Conservation (phyloP, 768 basidiomycete species). For the Boletus eberwhitei region DNA sequence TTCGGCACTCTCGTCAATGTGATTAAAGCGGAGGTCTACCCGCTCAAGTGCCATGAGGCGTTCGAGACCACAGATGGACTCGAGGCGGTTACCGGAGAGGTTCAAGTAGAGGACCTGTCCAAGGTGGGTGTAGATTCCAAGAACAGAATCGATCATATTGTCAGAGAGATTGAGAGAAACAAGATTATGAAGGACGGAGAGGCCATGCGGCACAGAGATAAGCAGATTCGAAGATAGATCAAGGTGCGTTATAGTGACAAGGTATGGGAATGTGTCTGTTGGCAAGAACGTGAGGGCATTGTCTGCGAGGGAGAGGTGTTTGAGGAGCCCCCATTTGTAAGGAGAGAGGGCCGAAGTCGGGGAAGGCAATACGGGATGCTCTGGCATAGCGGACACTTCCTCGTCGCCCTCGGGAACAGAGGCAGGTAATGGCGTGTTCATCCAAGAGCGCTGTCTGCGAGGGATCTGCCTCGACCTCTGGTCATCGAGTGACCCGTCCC, state of each 20-base stretch:
- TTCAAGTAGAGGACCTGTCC: constrained; percentile 78
- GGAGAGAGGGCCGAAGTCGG: constrained; percentile 45
- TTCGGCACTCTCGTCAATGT: constrained; percentile 79
- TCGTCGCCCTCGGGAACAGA: constrained; percentile 54
- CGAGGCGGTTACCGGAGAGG: constrained; percentile 81
- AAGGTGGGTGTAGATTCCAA: constrained; percentile 79
- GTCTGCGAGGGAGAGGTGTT: constrained; percentile 72
- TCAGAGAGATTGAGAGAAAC: constrained; percentile 91
- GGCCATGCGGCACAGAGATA: constrained; percentile 78
- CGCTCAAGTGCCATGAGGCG: constrained; percentile 81
- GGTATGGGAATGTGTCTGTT: constrained; percentile 57
- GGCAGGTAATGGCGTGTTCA: constrained; percentile 49
- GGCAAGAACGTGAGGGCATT: constrained; percentile 82
- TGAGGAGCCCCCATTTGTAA: constrained; percentile 72
- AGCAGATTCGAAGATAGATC: constrained; percentile 91
- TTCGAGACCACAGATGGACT: constrained; percentile 94
- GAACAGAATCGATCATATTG: constrained; percentile 96
- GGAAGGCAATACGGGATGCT: constrained; percentile 23
- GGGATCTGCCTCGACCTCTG: constrained; percentile 46
- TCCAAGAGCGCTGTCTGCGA: constrained; percentile 44
- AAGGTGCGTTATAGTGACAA: constrained; percentile 75
- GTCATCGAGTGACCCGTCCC: constrained; percentile 51
- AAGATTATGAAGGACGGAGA: constrained; percentile 73
- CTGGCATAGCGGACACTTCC: constrained; percentile 9
- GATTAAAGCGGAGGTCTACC: constrained; percentile 78